Base-by-base conservation (phyloP, 208 protist genomes). In the Trypanosoma melophagium region DNA sequence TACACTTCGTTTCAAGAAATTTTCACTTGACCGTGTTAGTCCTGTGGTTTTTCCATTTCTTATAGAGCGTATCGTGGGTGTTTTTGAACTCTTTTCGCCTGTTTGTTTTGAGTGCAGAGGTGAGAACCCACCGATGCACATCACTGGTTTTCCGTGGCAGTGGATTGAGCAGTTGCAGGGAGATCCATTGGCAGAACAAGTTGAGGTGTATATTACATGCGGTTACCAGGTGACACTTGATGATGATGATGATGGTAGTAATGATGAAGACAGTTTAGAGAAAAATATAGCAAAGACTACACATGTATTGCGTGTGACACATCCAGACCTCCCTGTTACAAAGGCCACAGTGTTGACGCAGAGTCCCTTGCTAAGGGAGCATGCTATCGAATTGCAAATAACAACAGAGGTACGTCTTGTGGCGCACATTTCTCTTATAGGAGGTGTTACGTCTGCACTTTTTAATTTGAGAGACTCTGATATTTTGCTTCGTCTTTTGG, bases 401-500 rank as follows among this genome's bases (percentile, higher is more conserved):
- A 10, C 58, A 40, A 60, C 42, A 22, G 52, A 69, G 21, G 58
- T 69, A 12, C 80, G 74, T 50, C 76, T 90, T 16, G 58, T 90
- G 14, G 58, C 90, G 19, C 68, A 73, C 16, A 60, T 96, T 35
- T 91, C 86, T 40, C 69, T 93, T 12, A 60, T 41, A 19, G 69
- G 80, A 12, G 90, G 90, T 22, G 59, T 93, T 17, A 76, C 42
- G 25, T 54, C 86, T 44, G 65, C 69, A 21, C 51, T 92, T 17
- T 92, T 94, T 72, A 93, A 96, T 75, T 53, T 94, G 35, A 78
- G 80, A 3, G 86, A 96, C 66, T 80, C 82, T 16, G 84, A 93
- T 54, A 80, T 84, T 63, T 47, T 92, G 16, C 59, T 96, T 35
- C 81, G 80, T 16, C 58, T 96, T 16, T 61, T 96, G 14, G 76